A percentile compares a stretch with the other conserved stretches of the same genome.
These are phyloP conservation scores for Claviceps sp. DNA, from an alignment of 2,329 filamentous ascomycete genomes.

Conservation along the genomic window DNA sequence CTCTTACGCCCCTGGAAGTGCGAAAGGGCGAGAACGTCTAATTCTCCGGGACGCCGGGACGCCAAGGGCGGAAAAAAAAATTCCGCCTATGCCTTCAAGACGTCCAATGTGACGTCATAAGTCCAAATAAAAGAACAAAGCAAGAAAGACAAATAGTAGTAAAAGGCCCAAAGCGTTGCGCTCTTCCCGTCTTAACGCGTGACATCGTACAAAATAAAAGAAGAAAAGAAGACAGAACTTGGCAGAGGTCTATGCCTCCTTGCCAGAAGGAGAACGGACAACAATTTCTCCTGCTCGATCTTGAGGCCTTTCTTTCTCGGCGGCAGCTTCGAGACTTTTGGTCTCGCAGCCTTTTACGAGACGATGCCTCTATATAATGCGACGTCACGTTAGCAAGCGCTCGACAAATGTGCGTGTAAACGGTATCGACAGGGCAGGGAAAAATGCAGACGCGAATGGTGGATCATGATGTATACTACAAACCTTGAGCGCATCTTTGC, in stretches of 20 bases:
- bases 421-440: neutral
- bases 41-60: no score
- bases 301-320: constrained; percentile 9
- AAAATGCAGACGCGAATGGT: neutral
- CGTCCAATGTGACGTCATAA: neutral
- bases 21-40: no score
- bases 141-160: neutral
- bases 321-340: constrained; percentile 16
- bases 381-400: neutral
- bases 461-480: constrained; percentile 12
- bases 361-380: constrained; percentile 36
- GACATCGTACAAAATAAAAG: neutral
- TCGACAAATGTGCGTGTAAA: neutral
- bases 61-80: no score
- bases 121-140: neutral
- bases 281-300: constrained; percentile 6
- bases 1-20: no score
- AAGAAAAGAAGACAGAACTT: neutral
- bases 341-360: constrained; percentile 50
- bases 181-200: neutral
- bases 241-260: constrained; percentile 1
- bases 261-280: constrained; percentile 4
- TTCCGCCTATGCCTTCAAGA: neutral
- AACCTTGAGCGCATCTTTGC: constrained; percentile 96
- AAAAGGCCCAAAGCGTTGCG: neutral